Evolutionary conservation across 257 asterid genomes (phyloP).

Genomic region (Forsythia suspensa): DNA sequence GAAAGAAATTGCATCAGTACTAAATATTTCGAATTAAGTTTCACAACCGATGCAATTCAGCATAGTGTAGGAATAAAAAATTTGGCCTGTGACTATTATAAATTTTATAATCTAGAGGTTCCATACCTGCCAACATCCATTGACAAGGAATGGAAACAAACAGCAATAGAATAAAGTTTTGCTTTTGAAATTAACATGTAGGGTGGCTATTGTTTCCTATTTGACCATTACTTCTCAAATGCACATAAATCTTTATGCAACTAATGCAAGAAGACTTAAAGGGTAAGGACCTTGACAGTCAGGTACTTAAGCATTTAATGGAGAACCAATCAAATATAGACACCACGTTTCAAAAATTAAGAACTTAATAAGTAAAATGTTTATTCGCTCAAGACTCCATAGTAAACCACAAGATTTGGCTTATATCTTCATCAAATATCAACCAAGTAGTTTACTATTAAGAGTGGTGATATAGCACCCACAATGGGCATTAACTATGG

Average conservation of each 20-base stretch:
- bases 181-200: background rate
- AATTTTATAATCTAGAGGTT: background rate
- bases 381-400: background rate
- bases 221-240: conserved; percentile 12
- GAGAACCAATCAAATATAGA: background rate
- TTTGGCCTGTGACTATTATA: background rate
- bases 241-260: background rate
- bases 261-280: background rate
- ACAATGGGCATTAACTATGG: too few relatives aligned
- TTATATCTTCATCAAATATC: background rate
- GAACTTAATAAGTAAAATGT: background rate
- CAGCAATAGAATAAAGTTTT: background rate
- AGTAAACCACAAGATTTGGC: background rate
- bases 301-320: background rate
- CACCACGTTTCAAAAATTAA: background rate
- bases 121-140: background rate
- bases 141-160: background rate
- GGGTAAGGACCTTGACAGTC: background rate
- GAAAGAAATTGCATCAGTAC: background rate
- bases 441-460: background rate
- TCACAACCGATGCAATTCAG: background rate
- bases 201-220: background rate
- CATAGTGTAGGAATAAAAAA: background rate
- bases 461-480: too few relatives aligned
- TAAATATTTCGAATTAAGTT: background rate